A percentile compares a stretch with the other conserved stretches of the same genome.
Evolutionary conservation across 345 rosid genomes (phyloP).

Genomic region (Citrus mangshanensis): DNA sequence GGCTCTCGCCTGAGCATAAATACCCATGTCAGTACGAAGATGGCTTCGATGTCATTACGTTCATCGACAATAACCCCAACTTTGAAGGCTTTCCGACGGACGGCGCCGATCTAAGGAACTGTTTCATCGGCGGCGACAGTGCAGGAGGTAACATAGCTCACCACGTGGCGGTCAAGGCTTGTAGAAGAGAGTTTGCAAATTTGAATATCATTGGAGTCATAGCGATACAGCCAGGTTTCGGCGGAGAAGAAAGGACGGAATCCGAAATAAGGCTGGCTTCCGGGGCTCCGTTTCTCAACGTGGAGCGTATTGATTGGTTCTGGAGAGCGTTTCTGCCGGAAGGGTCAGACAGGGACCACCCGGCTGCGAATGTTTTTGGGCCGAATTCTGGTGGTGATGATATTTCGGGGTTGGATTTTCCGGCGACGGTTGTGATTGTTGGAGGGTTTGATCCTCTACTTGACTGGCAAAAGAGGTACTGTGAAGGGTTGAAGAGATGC

Average conservation of each 20-base stretch:
- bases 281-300: slow-evolving; percentile 2
- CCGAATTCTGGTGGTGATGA: slow-evolving; percentile 2
- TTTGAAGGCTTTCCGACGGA: slow-evolving; percentile 13
- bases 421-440: slow-evolving; percentile 15
- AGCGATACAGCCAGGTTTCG: slow-evolving; percentile 33
- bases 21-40: slow-evolving; percentile 38
- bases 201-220: slow-evolving; percentile 23
- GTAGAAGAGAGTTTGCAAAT: not conserved
- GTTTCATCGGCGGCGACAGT: slow-evolving; percentile 36
- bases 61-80: slow-evolving; percentile 14
- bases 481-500: slow-evolving; percentile 23
- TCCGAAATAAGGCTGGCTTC: slow-evolving; percentile 16
- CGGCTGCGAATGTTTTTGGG: slow-evolving; percentile 9
- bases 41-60: slow-evolving; percentile 28
- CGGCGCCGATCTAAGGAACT: not conserved
- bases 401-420: slow-evolving; percentile 22
- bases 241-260: slow-evolving; percentile 36
- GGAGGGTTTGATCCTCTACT: slow-evolving; percentile 38
- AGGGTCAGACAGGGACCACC: slow-evolving; percentile 24
- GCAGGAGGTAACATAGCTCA: slow-evolving; percentile 45
- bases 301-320: slow-evolving; percentile 15
- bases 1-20: slow-evolving; percentile 34
- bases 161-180: slow-evolving; percentile 29
- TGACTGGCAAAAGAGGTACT: slow-evolving; percentile 42
- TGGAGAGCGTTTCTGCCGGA: slow-evolving; percentile 29